These are phyloP conservation scores for Metschnikowia noctiluminum DNA, from an alignment of 805 yeast genomes.

Conservation along the genomic window DNA sequence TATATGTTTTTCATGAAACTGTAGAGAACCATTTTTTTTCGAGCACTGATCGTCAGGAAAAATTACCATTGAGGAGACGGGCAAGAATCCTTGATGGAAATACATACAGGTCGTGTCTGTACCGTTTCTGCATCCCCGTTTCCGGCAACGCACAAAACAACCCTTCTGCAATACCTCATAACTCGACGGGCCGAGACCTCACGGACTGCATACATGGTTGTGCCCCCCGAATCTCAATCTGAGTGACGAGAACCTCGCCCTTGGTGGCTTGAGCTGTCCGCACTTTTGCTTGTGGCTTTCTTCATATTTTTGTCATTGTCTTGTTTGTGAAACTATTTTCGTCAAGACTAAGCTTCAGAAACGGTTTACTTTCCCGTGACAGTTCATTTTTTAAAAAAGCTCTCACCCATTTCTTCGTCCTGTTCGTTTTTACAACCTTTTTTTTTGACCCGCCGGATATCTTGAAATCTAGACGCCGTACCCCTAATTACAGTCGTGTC, in stretches of 20 bases:
- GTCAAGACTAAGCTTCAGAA: too few species aligned
- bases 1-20: too few species aligned
- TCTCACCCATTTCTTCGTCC: too few species aligned
- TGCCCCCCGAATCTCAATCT: too few species aligned
- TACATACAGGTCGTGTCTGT: neutral
- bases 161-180: neutral
- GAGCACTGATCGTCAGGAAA: too few species aligned
- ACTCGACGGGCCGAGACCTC: neutral
- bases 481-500: neutral
- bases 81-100: too few species aligned
- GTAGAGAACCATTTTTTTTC: too few species aligned
- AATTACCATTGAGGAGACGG: too few species aligned
- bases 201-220: neutral
- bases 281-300: neutral
- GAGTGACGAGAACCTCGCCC: neutral
- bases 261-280: neutral
- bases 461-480: neutral
- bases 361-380: neutral
- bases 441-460: neutral
- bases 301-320: neutral
- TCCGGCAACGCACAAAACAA: neutral
- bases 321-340: too few species aligned
- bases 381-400: too few species aligned
- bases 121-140: neutral
- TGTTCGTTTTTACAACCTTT: neutral